Base-by-base conservation (phyloP, 2,329 filamentous ascomycete species). In the Fusarium sp. region DNA sequence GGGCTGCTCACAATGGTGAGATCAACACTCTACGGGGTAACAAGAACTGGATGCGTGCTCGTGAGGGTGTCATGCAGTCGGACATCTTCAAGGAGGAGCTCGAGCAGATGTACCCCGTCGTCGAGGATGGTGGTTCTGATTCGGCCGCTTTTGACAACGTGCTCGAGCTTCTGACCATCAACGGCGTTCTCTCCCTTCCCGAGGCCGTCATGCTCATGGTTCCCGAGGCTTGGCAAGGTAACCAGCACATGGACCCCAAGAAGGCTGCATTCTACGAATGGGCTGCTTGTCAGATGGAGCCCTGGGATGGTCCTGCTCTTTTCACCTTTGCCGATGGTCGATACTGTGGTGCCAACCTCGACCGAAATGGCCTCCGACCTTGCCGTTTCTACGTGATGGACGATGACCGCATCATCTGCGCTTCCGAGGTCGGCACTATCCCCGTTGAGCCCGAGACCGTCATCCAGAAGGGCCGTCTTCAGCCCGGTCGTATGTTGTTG, bases 161-260 rank as follows among this genome's bases (percentile, higher is more conserved):
- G 19, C 83, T 98, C 14, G 94, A 98, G 78, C 81, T 98, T 36
- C 82, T 98, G 65, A 93, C 90, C 71, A 96, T 98, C 78, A 98
- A 98, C 75, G 93, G 94, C 61, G 94, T 98, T 36, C 84, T 98
- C 48, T 98, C 94, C 43, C 84, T 98, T 4, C 94, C 94, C 14
- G 94, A 98, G 77, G 94, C 94, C 46, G 91, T 98, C 69, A 98
- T 98, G 94, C 85, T 98, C 70, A 97, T 98, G 93, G 92, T 98
- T 45, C 94, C 94, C 19, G 94, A 98, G 79, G 94, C 94, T 58
- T 98, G 94, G 94, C 93, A 98, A 78, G 94, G 93, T 60, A 97
- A 97, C 77, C 82, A 88, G 33, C 82, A 88, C 57, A 96, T 98
- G 90, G 93, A 97, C 71, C 92, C 93, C 53, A 91, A 92, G 72